A percentile compares a stretch with the other conserved stretches of the same genome.
phyloP scores from a whole-genome alignment of 306 rosid species.

The Astragalus membranaceus region DNA sequence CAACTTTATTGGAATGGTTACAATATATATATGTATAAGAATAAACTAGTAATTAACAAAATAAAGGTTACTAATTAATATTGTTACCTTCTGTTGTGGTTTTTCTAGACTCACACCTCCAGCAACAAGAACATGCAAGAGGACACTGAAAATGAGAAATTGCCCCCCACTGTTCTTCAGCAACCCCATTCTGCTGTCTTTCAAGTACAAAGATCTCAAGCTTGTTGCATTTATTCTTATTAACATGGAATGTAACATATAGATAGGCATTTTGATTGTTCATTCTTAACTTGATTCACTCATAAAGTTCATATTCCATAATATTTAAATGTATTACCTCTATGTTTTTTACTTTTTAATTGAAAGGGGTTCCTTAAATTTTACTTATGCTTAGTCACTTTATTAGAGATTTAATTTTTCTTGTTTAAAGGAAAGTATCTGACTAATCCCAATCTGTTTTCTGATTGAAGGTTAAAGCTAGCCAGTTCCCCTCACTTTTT shows the following conservation, averaged over 20 bases:
- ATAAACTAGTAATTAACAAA: background rate
- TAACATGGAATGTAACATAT: slow-evolving; percentile 6
- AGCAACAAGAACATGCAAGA: slow-evolving; percentile 30
- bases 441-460: background rate
- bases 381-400: slow-evolving; percentile 28
- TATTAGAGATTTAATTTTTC: background rate
- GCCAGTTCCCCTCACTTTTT: background rate
- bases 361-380: slow-evolving; percentile 29
- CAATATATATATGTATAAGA: no score
- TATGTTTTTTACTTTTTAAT: background rate
- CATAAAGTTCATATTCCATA: slow-evolving; percentile 35
- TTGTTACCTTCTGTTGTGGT: slow-evolving; percentile 38
- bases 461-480: background rate
- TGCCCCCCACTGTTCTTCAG: slow-evolving; percentile 1
- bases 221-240: background rate
- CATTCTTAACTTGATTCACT: slow-evolving; percentile 47
- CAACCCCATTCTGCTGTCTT: slow-evolving; percentile 5
- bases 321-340: background rate
- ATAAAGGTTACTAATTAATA: background rate
- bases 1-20: no score
- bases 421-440: slow-evolving; percentile 36
- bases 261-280: background rate
- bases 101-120: slow-evolving; percentile 33
- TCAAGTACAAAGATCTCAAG: background rate
- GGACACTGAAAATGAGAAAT: slow-evolving; percentile 17